Conservation (phyloP, 768 basidiomycete species). For the Favolaschia claudopus region DNA sequence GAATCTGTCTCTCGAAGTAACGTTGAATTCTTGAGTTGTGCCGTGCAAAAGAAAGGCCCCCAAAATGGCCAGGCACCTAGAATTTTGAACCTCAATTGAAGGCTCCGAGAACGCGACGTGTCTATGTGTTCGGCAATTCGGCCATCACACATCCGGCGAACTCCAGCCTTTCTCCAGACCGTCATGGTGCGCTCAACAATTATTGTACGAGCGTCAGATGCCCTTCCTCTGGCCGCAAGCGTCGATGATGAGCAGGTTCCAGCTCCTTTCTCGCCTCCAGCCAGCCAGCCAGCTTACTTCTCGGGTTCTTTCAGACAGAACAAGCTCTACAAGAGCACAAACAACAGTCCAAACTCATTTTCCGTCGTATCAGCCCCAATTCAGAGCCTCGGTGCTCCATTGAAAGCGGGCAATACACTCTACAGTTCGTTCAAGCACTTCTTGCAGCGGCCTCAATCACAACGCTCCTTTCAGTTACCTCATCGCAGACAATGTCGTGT, state of each 20-base stretch:
- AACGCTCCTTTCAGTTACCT: conserved; percentile 74
- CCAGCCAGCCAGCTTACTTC: conserved; percentile 5
- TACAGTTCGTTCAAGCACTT: conserved; percentile 75
- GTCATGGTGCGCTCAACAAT: conserved; percentile 88
- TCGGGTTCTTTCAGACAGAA: conserved; percentile 73
- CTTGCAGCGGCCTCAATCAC: conserved; percentile 15
- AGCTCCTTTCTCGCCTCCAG: conserved; percentile 24
- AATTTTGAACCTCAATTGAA: too few species aligned
- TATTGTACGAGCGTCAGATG: conserved; percentile 85
- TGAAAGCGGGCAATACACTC: conserved; percentile 92
- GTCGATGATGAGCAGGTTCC: conserved; percentile 95
- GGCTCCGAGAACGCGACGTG: too few species aligned
- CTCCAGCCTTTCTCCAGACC: conserved; percentile 16
- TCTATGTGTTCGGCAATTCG: too few species aligned
- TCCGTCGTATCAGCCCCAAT: conserved; percentile 91
- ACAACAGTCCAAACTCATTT: conserved; percentile 96
- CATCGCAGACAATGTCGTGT: conserved; percentile 92
- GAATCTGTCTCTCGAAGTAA: too few species aligned
- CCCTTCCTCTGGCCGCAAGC: conserved; percentile 90
- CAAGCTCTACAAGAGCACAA: conserved; percentile 96
- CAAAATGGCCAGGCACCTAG: too few species aligned
- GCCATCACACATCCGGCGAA: not conserved
- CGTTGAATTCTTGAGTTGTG: too few species aligned
- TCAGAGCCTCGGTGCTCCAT: conserved; percentile 97
- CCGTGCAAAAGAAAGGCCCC: too few species aligned